phyloP scores from a whole-genome alignment of 2,329 filamentous ascomycete genomes.

The Myriosclerotinia curreyana region DNA sequence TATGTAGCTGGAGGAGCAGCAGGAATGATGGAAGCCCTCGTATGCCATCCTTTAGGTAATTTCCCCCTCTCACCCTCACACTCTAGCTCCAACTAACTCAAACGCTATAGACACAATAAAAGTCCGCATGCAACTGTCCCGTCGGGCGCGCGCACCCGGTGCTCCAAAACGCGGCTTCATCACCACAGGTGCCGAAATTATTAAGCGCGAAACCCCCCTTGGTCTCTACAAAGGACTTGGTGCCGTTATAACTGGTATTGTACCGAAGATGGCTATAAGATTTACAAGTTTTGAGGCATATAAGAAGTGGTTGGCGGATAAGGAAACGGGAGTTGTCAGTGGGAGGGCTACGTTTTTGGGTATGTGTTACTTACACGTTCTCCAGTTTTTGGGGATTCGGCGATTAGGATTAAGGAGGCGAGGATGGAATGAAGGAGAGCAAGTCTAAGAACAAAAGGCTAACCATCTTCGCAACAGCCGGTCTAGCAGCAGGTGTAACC shows the following conservation, averaged over 20 bases:
- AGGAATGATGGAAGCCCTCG: constrained; percentile 98
- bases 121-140: constrained; percentile 97
- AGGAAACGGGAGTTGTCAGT: constrained; percentile 63
- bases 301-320: constrained; percentile 75
- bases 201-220: constrained; percentile 84
- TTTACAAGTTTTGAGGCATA: constrained; percentile 98
- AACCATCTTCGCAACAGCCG: constrained; percentile 51
- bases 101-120: constrained; percentile 80
- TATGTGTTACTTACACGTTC: constrained; percentile 41
- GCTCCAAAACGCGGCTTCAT: constrained; percentile 83
- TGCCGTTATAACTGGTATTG: constrained; percentile 90
- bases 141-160: constrained; percentile 77
- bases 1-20: constrained; percentile 83
- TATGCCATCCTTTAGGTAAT: constrained; percentile 87
- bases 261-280: constrained; percentile 98
- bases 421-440: not conserved
- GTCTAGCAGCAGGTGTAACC: constrained; percentile 87
- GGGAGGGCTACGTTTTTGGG: constrained; percentile 70
- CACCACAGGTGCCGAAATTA: constrained; percentile 79
- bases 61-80: not conserved
- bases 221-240: constrained; percentile 98
- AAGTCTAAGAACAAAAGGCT: not conserved
- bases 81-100: not conserved
- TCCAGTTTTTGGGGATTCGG: constrained; percentile 41
- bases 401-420: not conserved